Conservation (phyloP, 768 basidiomycete species). For the Mycena pura region DNA sequence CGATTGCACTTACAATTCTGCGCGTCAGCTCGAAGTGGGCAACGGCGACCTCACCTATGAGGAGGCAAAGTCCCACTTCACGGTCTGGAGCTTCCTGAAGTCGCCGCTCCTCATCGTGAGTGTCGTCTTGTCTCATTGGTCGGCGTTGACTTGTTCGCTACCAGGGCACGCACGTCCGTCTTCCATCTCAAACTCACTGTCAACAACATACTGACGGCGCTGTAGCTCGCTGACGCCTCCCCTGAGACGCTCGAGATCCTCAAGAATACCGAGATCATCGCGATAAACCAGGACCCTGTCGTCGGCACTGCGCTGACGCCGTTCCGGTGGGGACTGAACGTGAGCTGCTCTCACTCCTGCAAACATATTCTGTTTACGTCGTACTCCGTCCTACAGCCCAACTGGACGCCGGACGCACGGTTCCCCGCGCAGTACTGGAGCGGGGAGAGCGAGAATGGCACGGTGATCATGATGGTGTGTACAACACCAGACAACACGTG, state of each 20-base stretch:
- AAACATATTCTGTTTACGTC: no score
- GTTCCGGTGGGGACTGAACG: constrained; percentile 74
- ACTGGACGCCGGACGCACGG: constrained; percentile 49
- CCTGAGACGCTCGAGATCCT: constrained; percentile 60
- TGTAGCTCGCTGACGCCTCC: constrained; percentile 56
- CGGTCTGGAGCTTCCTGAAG: constrained; percentile 76
- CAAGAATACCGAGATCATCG: constrained; percentile 69
- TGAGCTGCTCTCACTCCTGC: no score
- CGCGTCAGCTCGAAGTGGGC: constrained; percentile 61
- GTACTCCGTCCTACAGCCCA: constrained; percentile 45
- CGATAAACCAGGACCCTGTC: constrained; percentile 68
- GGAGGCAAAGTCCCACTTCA: constrained; percentile 74
- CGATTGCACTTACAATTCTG: not conserved
- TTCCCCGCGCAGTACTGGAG: constrained; percentile 79
- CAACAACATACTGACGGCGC: not conserved
- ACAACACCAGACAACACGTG: no score
- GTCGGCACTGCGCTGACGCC: constrained; percentile 66
- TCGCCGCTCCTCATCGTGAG: constrained; percentile 64
- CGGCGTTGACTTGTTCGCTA: not conserved
- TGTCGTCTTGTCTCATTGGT: not conserved
- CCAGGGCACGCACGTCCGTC: constrained; percentile 45
- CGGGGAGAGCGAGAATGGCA: constrained; percentile 68
- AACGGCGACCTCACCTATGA: constrained; percentile 68
- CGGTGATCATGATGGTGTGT: constrained; percentile 71
- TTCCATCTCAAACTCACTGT: not conserved